phyloP scores from a whole-genome alignment of 768 basidiomycete genomes.

The Pleurotus giganteus region DNA sequence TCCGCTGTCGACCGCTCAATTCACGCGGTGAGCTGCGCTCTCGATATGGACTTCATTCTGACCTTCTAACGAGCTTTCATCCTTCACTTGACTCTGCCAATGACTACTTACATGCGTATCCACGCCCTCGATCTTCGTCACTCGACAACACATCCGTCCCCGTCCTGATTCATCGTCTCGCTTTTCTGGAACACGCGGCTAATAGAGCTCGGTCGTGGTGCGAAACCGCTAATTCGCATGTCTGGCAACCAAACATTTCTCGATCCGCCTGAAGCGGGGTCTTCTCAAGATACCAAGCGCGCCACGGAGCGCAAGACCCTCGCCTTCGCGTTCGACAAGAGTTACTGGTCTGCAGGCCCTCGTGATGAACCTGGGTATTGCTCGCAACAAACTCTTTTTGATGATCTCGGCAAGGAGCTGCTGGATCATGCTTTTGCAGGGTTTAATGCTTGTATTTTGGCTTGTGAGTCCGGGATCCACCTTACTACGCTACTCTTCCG shows the following conservation, averaged over 20 bases:
- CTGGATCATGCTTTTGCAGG: conserved; percentile 95
- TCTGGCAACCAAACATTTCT: conserved; percentile 89
- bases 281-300: conserved; percentile 67
- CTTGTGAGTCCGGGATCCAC: conserved; percentile 68
- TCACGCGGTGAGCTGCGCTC: conserved; percentile 67
- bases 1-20: conserved; percentile 97
- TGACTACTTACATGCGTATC: no score
- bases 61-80: background rate
- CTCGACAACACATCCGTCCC: no score
- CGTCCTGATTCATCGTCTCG: no score
- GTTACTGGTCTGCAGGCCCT: conserved; percentile 93
- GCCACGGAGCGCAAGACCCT: conserved; percentile 89
- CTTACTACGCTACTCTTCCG: background rate
- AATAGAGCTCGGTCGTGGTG: conserved; percentile 88
- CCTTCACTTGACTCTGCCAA: background rate
- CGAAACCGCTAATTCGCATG: conserved; percentile 94
- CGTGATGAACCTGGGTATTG: conserved; percentile 90
- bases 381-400: conserved; percentile 91
- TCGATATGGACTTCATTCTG: conserved; percentile 5
- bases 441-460: conserved; percentile 98
- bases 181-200: background rate
- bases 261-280: conserved; percentile 82
- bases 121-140: background rate
- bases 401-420: conserved; percentile 91
- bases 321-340: conserved; percentile 95